Evolutionary conservation across 2,329 filamentous ascomycete species (phyloP), one percentile per base, ranked within the genome.

Genomic region (Harringtonia aguacate): DNA sequence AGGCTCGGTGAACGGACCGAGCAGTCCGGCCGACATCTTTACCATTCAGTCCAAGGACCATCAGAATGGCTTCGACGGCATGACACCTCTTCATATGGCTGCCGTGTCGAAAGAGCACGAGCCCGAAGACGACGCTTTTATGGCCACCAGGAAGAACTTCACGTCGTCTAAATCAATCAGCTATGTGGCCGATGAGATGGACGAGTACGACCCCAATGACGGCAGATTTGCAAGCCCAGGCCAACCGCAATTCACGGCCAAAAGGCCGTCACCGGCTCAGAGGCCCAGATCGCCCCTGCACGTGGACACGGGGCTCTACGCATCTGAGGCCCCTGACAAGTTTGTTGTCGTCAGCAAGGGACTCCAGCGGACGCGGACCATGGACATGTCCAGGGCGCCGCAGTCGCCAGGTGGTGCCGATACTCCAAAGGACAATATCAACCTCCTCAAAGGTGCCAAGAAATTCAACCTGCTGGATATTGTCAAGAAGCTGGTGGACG

Each of bases 81-180:
- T 41, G 38, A 46, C 44, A 8, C 39, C 44, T 18, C 44, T 46
- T 15, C 44, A 46, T 20, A 34, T 46, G 14, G 44, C 44, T 14
- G 44, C 35, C 13, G 20, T 22, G 2, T 4, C 15, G 3, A 34
- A 38, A 4, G 36, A 38, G 8, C 15, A 24, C 9, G 15, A 9
- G 10, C 27, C 10, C 4, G 27, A 31, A 3, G 43, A 45, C 28
- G 39, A 38, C 33, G 37, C 20, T 3, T 34, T 29, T 28, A 10
- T 22, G 8, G 21, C 4, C n/a, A 27, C 6, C 24, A 27, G 24
- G 24, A 27, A 27, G 24, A 27, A 6, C 24, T 27, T 7, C 24
- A 10, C 7, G 24, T 10, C 10, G 24, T 27, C 24, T 6, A 27
- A 27, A 10, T 10, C 10, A 10, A 6, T 10, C 6, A 6, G 24